Conservation (phyloP, 2,329 filamentous ascomycete species). For the Trichoderma sp. region DNA sequence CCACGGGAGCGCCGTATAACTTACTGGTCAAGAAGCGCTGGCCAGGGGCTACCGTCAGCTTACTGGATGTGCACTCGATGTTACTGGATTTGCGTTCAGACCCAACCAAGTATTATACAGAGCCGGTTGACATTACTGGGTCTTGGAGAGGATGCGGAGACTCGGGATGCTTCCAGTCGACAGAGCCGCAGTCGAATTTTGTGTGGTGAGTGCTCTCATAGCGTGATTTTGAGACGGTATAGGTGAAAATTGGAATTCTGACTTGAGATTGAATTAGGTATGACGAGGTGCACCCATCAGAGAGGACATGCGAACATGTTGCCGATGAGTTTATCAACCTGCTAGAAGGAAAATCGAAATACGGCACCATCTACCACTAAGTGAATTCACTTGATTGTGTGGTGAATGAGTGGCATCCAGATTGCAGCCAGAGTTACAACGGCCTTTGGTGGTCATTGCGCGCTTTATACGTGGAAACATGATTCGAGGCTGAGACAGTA, state of each 20-base stretch:
- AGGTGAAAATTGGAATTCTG: neutral
- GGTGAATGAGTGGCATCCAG: neutral
- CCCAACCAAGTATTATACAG: slow-evolving; percentile 60
- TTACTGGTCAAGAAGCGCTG: slow-evolving; percentile 45
- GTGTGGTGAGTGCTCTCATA: slow-evolving; percentile 54
- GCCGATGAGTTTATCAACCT: slow-evolving; percentile 43
- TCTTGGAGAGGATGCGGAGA: slow-evolving; percentile 15
- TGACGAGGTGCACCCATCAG: slow-evolving; percentile 70
- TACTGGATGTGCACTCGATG: slow-evolving; percentile 66
- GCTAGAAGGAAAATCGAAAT: slow-evolving; percentile 41
- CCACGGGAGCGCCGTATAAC: slow-evolving; percentile 50
- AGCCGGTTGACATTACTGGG: slow-evolving; percentile 51
- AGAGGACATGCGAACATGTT: slow-evolving; percentile 52
- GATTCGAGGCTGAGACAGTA: neutral
- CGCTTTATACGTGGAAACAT: neutral
- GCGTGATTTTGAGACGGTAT: neutral
- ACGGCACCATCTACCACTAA: slow-evolving; percentile 34
- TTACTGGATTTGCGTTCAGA: slow-evolving; percentile 63
- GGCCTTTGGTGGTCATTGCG: neutral
- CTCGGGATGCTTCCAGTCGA: slow-evolving; percentile 12
- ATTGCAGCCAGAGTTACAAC: neutral
- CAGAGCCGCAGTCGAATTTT: slow-evolving; percentile 50
- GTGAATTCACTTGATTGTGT: neutral
- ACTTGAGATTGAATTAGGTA: slow-evolving; percentile 35
- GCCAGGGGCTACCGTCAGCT: slow-evolving; percentile 59